These are phyloP conservation scores for Aspergillus puulaauensis DNA, from an alignment of 2,329 filamentous ascomycete species.

Conservation along the genomic window DNA sequence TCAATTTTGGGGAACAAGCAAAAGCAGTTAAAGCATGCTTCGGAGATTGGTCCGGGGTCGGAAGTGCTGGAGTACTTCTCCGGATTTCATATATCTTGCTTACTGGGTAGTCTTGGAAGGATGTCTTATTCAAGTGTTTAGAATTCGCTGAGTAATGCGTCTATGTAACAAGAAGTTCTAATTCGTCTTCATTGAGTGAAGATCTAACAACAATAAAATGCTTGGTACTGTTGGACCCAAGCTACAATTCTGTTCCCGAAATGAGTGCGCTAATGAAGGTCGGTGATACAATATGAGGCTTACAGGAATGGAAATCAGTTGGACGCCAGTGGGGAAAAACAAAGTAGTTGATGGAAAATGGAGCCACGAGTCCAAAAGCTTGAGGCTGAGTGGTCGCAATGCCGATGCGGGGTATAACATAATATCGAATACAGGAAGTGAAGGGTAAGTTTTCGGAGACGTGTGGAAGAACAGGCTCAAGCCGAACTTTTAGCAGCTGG, in stretches of 20 bases:
- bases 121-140: too few relatives aligned
- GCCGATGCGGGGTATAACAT: conserved; percentile 10
- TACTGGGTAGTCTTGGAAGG: too few relatives aligned
- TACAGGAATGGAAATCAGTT: background rate
- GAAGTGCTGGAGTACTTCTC: too few relatives aligned
- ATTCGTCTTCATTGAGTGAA: background rate
- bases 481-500: background rate
- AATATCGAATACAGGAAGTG: conserved; percentile 1
- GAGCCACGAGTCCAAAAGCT: background rate
- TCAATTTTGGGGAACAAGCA: too few relatives aligned
- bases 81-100: too few relatives aligned
- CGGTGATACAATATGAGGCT: background rate
- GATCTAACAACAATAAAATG: background rate
- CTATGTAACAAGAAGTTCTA: background rate
- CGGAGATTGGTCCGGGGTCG: too few relatives aligned
- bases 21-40: too few relatives aligned
- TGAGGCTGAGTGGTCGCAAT: background rate
- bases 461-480: background rate
- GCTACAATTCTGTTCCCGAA: background rate
- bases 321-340: too few relatives aligned
- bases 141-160: background rate
- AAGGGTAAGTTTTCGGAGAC: background rate
- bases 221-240: background rate
- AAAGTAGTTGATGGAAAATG: background rate
- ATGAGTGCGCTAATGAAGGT: background rate